Conservation (phyloP, 805 yeast species). For the Alloascoidea africana region DNA sequence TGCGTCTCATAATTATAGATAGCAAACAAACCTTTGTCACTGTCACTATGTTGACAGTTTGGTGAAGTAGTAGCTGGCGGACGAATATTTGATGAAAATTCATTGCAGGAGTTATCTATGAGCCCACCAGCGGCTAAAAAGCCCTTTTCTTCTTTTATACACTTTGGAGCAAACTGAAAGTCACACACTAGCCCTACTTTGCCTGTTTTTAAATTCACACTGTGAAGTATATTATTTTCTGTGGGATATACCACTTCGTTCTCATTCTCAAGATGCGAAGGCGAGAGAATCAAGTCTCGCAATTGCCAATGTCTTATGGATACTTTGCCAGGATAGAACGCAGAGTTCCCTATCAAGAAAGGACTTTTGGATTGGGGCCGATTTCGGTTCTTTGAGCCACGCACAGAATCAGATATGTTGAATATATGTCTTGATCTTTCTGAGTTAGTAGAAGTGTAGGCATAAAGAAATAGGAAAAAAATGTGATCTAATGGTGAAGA, state of each 20-base stretch:
- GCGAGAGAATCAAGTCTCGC: slow-evolving; percentile 35
- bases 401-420: no score
- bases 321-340: slow-evolving; percentile 1
- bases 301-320: slow-evolving; percentile 45
- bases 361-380: no score
- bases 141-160: slow-evolving; percentile 40
- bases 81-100: background rate
- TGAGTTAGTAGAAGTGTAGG: no score
- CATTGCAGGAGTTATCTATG: slow-evolving; percentile 11
- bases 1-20: slow-evolving; percentile 31
- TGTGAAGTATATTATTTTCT: slow-evolving; percentile 32
- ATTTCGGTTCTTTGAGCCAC: no score
- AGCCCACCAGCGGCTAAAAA: slow-evolving; percentile 27
- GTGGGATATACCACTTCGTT: slow-evolving; percentile 35
- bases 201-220: slow-evolving; percentile 19
- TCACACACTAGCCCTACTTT: slow-evolving; percentile 21
- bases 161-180: slow-evolving; percentile 44
- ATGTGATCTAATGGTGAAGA: no score
- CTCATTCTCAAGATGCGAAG: slow-evolving; percentile 22
- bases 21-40: slow-evolving; percentile 46
- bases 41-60: no score
- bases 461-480: no score
- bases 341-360: no score
- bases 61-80: slow-evolving; percentile 13
- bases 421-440: no score